Evolutionary conservation across 148 eudicot species (phyloP), one percentile per base, ranked within the genome.

Genomic region (Heliamphora exappendiculata): DNA sequence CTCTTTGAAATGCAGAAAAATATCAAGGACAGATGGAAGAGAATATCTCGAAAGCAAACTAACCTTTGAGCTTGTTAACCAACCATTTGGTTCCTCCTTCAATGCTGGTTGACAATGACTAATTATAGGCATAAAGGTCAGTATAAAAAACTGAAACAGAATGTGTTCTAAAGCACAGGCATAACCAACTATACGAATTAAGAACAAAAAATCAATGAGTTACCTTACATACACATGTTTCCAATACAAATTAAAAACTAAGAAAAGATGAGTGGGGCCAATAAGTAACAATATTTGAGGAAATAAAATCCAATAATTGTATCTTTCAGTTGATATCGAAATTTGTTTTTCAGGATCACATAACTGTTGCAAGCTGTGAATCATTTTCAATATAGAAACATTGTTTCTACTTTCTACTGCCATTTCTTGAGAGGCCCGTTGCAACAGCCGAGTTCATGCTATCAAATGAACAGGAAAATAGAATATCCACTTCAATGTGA

Each of bases 61-160:
- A 80, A 94, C 98, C 98, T 92, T 86, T 92, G 50, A 94, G 28
- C 81, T 94, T 94, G 84, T 89, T 89, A 50, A 92, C 90, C 72
- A 94, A 69, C 98, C 95, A 89, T 75, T 87, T 89, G 49, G 92
- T 75, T 80, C 96, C 82, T 67, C 88, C 90, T 70, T 87, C 92
- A 78, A 94, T 89, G 82, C 91, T 92, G 87, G 78, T 90, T 70
- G 91, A 83, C 78, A 93, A 7, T 34, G 92, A 84, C 98, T 94
- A 70, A 45, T 58, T n/a, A 67, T 33, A 59, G 76, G 31, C 13
- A 79, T 53, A 77, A 26, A 81, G 69, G 68, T 70, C 71, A 82
- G 73, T 68, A 50, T 55, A 5, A 75, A 65, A 44, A 66, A 76
- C 4, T 9, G 55, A 62, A 76, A 47, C 19, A 77, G 16, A 59